Base-by-base conservation (phyloP, 257 asterid genomes). In the Rehmannia glutinosa region DNA sequence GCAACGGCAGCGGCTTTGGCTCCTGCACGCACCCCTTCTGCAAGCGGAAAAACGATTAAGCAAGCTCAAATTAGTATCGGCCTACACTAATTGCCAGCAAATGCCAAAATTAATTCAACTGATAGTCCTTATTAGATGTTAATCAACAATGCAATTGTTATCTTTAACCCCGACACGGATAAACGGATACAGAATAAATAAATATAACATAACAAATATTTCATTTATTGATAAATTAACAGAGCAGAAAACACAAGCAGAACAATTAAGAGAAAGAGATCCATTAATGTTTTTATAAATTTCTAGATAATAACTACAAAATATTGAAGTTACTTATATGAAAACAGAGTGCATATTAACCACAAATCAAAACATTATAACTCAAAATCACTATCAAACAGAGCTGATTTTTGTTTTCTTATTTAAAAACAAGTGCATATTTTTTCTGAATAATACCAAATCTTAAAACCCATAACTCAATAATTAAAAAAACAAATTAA, bases 1-100 rank as follows among this genome's bases (percentile, higher is more conserved):
- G 95, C 81, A 74, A 85, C 62, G 28, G 81, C 87, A 54, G 86
- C 95, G 50, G 90, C 95, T 72, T 87, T 87, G 66, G 79, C 64
- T 68, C 95, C 95, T 1, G 66, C 90, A 19, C 82, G 86, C 51
- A 81, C 84, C 23, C 89, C 89, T 62, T 81, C 95, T 87, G 87
- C 86, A 77, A 73, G 46, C 42, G 53, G 33, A 52, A 20, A 12
- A 45, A 1, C 33, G 10, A 8, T 47, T 64, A n/a, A 27, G 30
- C 20, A 62, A 30, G 63, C 25, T 50, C 20, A 53, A 56, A 23
- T 39, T 30, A 56, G 2, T 17, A 57, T 70, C 21, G 47, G 12
- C 52, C 47, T 41, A 19, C 15, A 41, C 28, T 10, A 24, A 6
- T 10, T 19, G 10, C 62, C 42, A 28, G 15, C 30, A 64, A 27